Base-by-base conservation (phyloP, 768 basidiomycete genomes). In the Cystofilobasidium bisporidii region DNA sequence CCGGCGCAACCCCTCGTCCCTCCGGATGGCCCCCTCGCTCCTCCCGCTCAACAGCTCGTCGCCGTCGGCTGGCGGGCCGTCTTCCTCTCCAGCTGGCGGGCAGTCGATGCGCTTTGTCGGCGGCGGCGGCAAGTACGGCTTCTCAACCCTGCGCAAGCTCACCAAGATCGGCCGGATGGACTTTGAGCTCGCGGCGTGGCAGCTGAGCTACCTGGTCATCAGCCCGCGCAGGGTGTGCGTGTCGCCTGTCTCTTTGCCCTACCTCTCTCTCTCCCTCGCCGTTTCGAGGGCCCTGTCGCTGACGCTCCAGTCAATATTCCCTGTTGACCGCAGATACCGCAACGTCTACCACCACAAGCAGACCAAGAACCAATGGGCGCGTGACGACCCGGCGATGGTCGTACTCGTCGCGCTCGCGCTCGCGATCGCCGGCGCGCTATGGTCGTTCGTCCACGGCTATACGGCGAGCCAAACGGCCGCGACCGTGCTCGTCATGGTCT, bases 311-410 rank as follows among this genome's bases (percentile, higher is more conserved):
- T n/a, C n/a, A n/a, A n/a, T n/a, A n/a, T n/a, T n/a, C n/a, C n/a
- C n/a, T n/a, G n/a, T n/a, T n/a, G n/a, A n/a, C n/a, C n/a, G 12
- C 73, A 91, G 89, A 22, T 92, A 96, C 77, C 86, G 91, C 60
- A 94, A 97, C 78, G 93, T 96, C 10, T 98, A 97, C 76, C 96
- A 93, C 75, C 93, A 69, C 62, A 70, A 78, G 89, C 91, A 97
- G 81, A 97, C 93, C 24, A 97, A 96, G 81, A 96, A 98, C 76
- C 91, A 88, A 20, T 97, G 93, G 93, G 91, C 93, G 24, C 81
- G 94, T 76, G 94, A 98, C 77, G 94, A 98, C 75, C 94, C 94
- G 26, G 94, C 94, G 32, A 91, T 96, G 71, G 82, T 97, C 32
- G 82, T 97, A 33, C 83, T 98, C 59, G 86, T 97, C 53, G 83